These are phyloP conservation scores for Pythium angustatum DNA, from an alignment of 352 stramenopile genomes.

Conservation along the genomic window DNA sequence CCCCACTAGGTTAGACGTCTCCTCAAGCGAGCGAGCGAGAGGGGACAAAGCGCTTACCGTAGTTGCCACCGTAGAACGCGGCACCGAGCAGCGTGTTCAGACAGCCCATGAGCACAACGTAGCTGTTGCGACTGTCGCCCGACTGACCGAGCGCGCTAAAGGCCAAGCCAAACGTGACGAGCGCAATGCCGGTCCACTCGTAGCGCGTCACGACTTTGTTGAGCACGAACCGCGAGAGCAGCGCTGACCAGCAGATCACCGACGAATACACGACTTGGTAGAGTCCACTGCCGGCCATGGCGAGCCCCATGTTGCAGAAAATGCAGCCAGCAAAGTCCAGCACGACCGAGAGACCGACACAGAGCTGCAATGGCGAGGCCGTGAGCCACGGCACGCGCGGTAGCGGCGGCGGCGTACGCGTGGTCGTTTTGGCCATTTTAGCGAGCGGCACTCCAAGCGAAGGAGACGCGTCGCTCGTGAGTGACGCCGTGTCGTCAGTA, in stretches of 20 bases:
- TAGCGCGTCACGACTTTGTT: conserved; percentile 70
- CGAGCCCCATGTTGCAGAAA: conserved; percentile 81
- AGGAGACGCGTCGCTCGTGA: neutral
- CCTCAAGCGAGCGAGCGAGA: neutral
- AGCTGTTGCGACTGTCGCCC: conserved; percentile 54
- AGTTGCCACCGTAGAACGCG: conserved; percentile 85
- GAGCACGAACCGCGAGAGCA: conserved; percentile 76
- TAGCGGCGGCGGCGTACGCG: neutral
- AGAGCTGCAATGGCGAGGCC: conserved; percentile 60
- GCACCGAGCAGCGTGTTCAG: conserved; percentile 81
- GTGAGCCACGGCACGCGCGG: conserved; percentile 36
- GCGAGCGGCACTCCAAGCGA: neutral
- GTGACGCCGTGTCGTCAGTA: conserved; percentile 15
- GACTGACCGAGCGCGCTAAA: conserved; percentile 81
- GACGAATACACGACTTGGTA: conserved; percentile 87
- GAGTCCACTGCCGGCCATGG: conserved; percentile 79
- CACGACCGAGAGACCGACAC: conserved; percentile 65
- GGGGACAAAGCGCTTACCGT: too few species aligned
- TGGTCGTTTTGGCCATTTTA: too few species aligned
- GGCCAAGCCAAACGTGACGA: conserved; percentile 81
- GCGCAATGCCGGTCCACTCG: conserved; percentile 79
- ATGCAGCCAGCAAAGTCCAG: conserved; percentile 84
- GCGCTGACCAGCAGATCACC: conserved; percentile 85
- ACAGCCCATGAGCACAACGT: conserved; percentile 83
- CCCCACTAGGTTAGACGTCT: neutral